Base-by-base conservation (phyloP, 192 early-diverging fungal genomes). In the Podochytrium sp. region DNA sequence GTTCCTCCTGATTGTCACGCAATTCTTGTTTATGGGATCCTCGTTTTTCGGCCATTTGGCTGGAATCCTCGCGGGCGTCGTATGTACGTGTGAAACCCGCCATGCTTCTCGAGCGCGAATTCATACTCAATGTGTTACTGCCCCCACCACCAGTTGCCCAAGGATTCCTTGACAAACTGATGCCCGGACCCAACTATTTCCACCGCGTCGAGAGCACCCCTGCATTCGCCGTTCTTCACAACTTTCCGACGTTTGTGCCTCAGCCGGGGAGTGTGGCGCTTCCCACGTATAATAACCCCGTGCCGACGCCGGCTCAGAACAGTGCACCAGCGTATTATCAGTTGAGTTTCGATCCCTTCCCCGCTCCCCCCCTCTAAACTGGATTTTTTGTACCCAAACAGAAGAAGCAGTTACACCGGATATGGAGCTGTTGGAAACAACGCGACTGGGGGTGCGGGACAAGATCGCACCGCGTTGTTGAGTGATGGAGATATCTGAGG, bases 1-100 rank as follows among this genome's bases (percentile, higher is more conserved):
- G 56, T 40, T 71, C 27, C 33, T 71, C n/a, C 37, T 71, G 16
- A 51, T 71, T 43, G 57, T 71, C 4, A 59, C 55, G n/a, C 69
- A 71, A 60, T 60, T 71, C 41, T 30, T 71, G 33, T 43, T 71
- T 27, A 25, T 60, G 25, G n/a, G 41, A 7, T 29, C 56, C 33
- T 57, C 69, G 23, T 71, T 71, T 42, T 55, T 71, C 47, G 69
- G 69, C 27, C 69, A 71, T 60, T 42, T 71, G 16, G 14, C 39
- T 12, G 69, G 69, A 20, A 71, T 71, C 27, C 47, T 71, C 6
- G 57, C 52, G 3, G 69, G 69, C 23, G 27, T 59, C 33, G 18
- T 71, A 14, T 60, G 67, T 66, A 40, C 23, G 47, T 35, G 20
- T 4, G 27, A 35, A 27, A 14, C 51, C 2, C 30, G 14, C 2